A percentile compares a stretch with the other conserved stretches of the same genome.
phyloP scores from a whole-genome alignment of 805 yeast species.

The Candida saitoana region DNA sequence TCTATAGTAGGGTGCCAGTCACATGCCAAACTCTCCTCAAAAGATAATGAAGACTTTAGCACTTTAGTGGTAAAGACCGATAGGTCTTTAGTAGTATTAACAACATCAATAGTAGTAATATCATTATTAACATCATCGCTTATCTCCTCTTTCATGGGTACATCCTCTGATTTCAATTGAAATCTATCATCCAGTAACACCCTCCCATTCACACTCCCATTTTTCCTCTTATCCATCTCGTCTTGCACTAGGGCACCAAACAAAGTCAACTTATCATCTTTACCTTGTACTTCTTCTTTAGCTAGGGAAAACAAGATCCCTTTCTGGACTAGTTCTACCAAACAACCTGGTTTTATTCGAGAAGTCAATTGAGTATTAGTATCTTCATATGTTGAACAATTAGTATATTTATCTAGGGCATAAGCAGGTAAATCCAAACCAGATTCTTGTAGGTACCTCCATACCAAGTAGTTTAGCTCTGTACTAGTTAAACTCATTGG shows the following conservation, averaged over 20 bases:
- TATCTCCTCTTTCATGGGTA: not conserved
- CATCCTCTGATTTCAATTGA: slow-evolving; percentile 10
- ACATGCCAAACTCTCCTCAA: slow-evolving; percentile 43
- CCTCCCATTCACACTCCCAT: slow-evolving; percentile 3
- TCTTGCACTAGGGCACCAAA: slow-evolving; percentile 52
- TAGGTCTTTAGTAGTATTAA: not conserved
- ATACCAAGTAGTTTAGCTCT: slow-evolving; percentile 84
- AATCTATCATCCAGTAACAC: slow-evolving; percentile 6
- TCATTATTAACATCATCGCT: not conserved
- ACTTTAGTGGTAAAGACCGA: slow-evolving; percentile 25
- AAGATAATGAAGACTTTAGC: slow-evolving; percentile 33
- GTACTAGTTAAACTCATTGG: slow-evolving; percentile 75
- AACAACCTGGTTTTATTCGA: slow-evolving; percentile 69
- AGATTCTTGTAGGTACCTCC: slow-evolving; percentile 88
- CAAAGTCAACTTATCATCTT: slow-evolving; percentile 36
- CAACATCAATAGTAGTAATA: not conserved
- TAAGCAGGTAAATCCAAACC: slow-evolving; percentile 74
- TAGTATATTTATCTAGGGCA: slow-evolving; percentile 74
- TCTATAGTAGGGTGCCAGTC: slow-evolving; percentile 55
- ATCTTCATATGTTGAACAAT: slow-evolving; percentile 54
- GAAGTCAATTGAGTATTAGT: slow-evolving; percentile 36
- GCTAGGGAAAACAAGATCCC: slow-evolving; percentile 78
- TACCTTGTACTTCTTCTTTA: slow-evolving; percentile 46
- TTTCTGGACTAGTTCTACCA: slow-evolving; percentile 78
- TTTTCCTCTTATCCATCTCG: slow-evolving; percentile 18